Evolutionary conservation across 1,139 yeast species (phyloP), one percentile per base, ranked within the genome.

Genomic region (Pneumocystis wakefieldiae): DNA sequence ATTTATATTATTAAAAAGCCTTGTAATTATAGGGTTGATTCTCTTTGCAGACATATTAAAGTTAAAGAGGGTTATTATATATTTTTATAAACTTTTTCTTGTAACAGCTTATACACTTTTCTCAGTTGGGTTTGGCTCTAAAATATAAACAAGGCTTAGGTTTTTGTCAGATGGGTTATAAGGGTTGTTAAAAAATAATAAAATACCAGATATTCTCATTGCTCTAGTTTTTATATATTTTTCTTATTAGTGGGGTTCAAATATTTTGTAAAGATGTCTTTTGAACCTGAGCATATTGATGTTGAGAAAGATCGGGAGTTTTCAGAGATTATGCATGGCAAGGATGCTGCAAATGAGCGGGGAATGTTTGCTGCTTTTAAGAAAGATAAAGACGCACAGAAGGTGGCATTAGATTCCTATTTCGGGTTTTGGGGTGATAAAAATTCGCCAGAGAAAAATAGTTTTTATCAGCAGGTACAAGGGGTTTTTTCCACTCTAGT

Each of bases 341-440:
- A 79, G 63, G 84, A 82, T 59, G 81, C 83, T 59, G 83, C 82
- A 70, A 75, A 82, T 67, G 81, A 81, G 71, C 77, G 83, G 53
- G 98, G 97, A 57, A 78, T 89, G 69, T 73, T 82, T 59, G 96
- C 97, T 38, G 81, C 90, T 69, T 74, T 89, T 67, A 76, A 84
- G 70, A 92, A 92, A 79, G 83, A 88, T 77, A 79, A 78, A 65
- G 81, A 80, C 63, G 97, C 97, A 60, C 86, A 88, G 70, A 81
- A 81, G 67, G 86, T 86, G 64, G 97, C 97, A 61, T 84, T 83
- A 68, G 86, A 84, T 68, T 96, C 95, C 65, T 92, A 92, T 77
- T 86, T 92, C 81, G 87, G 88, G 79, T 96, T 91, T 77, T 92
- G 97, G 97, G 96, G 92, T 73, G 71, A 73, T 66, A 73, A 73